Base-by-base conservation (phyloP, 257 asterid genomes). In the Solanum ossicruentum region DNA sequence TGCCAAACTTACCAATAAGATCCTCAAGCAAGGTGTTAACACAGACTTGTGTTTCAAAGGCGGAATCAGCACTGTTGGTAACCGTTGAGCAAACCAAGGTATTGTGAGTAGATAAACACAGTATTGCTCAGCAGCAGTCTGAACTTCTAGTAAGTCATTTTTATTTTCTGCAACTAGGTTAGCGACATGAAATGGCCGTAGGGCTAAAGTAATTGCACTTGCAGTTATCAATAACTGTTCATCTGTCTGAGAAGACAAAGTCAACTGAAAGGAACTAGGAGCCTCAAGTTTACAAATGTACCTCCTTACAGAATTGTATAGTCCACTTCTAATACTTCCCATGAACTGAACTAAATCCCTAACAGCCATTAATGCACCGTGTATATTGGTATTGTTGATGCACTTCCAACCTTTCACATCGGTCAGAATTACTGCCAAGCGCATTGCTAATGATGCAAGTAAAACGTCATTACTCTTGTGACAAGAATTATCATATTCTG, bases 351-450 rank as follows among this genome's bases (percentile, higher is more conserved):
- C 91, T 77, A 96, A 90, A 82, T 86, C 88, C 91, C 90, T 91
- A 89, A 91, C 93, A 7, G 98, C 92, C 9, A 79, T 51, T 83
- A 88, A 88, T 84, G 95, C 93, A 88, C 85, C 93, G 83, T 84
- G 89, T 57, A 77, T 81, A 69, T 83, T 86, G 85, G 81, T 87
- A 83, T 86, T 90, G 65, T 80, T 63, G 84, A 92, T 84, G 88
- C 91, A 88, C 86, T 91, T 96, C 99, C 99, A 96, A 89, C 97
- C 94, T 89, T 92, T 93, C 39, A 91, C 87, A 90, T 95, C 99
- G 65, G 97, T 96, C 89, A 96, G 89, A 81, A 89, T 85, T 91
- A 96, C 98, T 49, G 97, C 92, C 89, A 96, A 84, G 77, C 98
- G 99, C 97, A 96, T 92, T 80, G 97, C 97, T 71, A 86, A 87